These are phyloP conservation scores for Rhizoclosmatium globosum DNA, from an alignment of 192 early-diverging fungal species.

Conservation along the genomic window DNA sequence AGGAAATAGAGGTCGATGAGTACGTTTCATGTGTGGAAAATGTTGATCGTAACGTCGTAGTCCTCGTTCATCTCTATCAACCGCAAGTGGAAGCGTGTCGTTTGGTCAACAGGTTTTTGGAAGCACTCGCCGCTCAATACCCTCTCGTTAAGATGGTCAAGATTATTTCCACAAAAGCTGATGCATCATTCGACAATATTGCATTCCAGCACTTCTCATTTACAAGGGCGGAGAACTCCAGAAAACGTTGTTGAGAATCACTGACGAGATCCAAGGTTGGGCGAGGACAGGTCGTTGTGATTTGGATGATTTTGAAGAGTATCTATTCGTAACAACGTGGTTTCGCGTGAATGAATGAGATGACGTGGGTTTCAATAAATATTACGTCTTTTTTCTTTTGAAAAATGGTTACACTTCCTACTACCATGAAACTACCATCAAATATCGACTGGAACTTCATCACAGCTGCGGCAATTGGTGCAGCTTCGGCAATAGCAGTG, in stretches of 20 bases:
- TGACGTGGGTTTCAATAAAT: not conserved
- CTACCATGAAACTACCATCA: not conserved
- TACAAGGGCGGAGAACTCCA: slow-evolving; percentile 54
- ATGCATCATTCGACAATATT: slow-evolving; percentile 59
- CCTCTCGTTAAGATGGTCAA: slow-evolving; percentile 86
- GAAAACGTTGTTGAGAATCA: slow-evolving; percentile 47
- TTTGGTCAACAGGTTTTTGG: slow-evolving; percentile 77
- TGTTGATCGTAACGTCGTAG: slow-evolving; percentile 40
- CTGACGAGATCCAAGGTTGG: slow-evolving; percentile 57
- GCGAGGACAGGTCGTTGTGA: slow-evolving; percentile 46
- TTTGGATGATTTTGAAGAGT: slow-evolving; percentile 56
- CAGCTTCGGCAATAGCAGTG: not conserved
- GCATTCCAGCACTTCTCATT: slow-evolving; percentile 58
- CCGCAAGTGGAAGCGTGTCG: slow-evolving; percentile 61
- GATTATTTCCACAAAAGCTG: slow-evolving; percentile 73
- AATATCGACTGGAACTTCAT: not conserved
- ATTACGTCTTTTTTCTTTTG: too few species aligned
- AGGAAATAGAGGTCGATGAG: slow-evolving; percentile 49
- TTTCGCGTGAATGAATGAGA: slow-evolving; percentile 21
- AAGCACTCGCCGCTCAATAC: slow-evolving; percentile 74
- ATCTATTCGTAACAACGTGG: slow-evolving; percentile 32
- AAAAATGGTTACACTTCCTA: too few species aligned
- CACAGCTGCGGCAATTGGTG: not conserved
- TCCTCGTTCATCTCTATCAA: slow-evolving; percentile 63
- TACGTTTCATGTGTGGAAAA: slow-evolving; percentile 58